Conservation (phyloP, 192 early-diverging fungal genomes). For the Funneliformis geosporum region DNA sequence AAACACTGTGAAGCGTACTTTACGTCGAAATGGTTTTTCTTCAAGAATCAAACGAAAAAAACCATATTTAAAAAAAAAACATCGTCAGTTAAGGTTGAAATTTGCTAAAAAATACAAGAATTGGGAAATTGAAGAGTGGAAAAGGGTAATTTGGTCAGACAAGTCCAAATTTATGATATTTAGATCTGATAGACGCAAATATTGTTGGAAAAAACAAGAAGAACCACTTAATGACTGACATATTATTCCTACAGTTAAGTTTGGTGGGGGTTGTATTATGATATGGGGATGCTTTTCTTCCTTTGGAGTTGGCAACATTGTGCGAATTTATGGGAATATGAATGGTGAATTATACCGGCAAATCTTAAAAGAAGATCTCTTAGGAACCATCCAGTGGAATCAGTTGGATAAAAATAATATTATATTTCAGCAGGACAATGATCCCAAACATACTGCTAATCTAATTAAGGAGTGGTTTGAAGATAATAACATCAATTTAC, state of each 20-base stretch:
- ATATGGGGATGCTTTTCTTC: constrained; percentile 29
- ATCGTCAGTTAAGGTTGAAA: constrained; percentile 2
- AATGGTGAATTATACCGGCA: constrained; percentile 15
- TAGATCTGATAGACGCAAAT: constrained; percentile 40
- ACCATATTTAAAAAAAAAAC: not conserved
- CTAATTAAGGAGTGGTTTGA: too few relatives aligned
- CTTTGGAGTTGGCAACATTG: constrained; percentile 22
- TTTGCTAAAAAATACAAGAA: constrained; percentile 33
- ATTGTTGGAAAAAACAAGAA: constrained; percentile 25
- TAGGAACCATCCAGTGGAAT: constrained; percentile 13
- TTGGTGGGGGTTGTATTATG: constrained; percentile 39
- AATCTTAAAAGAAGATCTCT: constrained; percentile 25
- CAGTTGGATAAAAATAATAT: not conserved
- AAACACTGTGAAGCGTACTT: too few relatives aligned
- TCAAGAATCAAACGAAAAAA: too few relatives aligned
- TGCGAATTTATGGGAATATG: constrained; percentile 28
- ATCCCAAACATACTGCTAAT: too few relatives aligned
- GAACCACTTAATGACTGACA: constrained; percentile 8
- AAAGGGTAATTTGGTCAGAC: too few relatives aligned
- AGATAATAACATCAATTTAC: not conserved
- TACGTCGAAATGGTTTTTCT: too few relatives aligned
- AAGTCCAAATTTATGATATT: not conserved
- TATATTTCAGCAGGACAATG: too few relatives aligned
- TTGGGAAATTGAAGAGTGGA: constrained; percentile 35
- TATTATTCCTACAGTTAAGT: constrained; percentile 35